Base-by-base conservation (phyloP, 495 filamentous ascomycete genomes). In the Lophiostoma macrostomum region DNA sequence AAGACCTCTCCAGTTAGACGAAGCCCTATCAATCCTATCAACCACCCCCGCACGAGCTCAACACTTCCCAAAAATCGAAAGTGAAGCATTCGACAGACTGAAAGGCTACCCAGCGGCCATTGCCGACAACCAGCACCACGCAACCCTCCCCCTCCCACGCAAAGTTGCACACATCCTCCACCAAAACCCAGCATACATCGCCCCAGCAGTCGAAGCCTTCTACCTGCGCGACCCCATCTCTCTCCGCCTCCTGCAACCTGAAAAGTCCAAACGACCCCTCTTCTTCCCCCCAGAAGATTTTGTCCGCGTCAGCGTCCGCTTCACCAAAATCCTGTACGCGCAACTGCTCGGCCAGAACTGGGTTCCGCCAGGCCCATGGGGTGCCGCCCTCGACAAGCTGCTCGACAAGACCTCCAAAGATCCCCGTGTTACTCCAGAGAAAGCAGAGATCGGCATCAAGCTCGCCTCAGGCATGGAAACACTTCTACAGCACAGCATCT, bases 311-410 rank as follows among this genome's bases (percentile, higher is more conserved):
- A 86, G 82, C 47, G 77, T 87, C 5, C 80, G 78, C 16, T 95
- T 97, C 67, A 95, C 91, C 0, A 87, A 84, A 64, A 81, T 91
- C 1, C 83, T 94, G 28, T 97, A 85, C 70, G 94, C 94, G 18
- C 93, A 98, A 63, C 71, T 97, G 13, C 88, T 85, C 59, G 85
- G 85, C n/a, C 93, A 98, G 67, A 76, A 81, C n/a, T 98, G 96
- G 57, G 71, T 73, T 0, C 65, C 81, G 2, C 88, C 91, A 23
- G 73, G 74, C 28, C 38, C 50, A 6, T 65, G 40, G 41, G 44
- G 35, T 0, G 37, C 11, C 3, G 48, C 55, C 3, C 36, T 61
- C 6, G 73, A 70, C 6, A 91, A 65, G 14, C 35, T 79, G 4
- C 69, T 74, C n/a, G 39, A 63, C 22, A 48, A 64, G 11, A 63